Conservation (phyloP, 2,329 filamentous ascomycete genomes). For the Trichoderma sp. region DNA sequence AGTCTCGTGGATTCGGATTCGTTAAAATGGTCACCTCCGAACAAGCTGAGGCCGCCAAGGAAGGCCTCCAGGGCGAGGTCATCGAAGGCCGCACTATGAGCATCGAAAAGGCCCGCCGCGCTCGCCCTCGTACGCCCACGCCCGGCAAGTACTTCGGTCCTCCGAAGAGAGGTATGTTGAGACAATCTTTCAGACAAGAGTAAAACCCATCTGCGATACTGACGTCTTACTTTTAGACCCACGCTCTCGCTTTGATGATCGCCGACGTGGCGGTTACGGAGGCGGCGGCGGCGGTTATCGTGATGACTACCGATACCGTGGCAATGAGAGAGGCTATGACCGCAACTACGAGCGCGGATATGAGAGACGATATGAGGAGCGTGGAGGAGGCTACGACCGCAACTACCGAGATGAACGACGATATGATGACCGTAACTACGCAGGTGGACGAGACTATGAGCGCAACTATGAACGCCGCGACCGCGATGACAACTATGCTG, state of each 20-base stretch:
- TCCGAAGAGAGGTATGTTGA: slow-evolving; percentile 85
- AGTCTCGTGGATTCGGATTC: slow-evolving; percentile 98
- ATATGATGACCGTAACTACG: slow-evolving; percentile 52
- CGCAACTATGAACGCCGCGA: slow-evolving; percentile 60
- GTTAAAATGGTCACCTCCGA: slow-evolving; percentile 98
- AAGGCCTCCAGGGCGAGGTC: slow-evolving; percentile 90
- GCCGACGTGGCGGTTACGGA: slow-evolving; percentile 65
- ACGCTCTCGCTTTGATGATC: slow-evolving; percentile 60
- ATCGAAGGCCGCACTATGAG: slow-evolving; percentile 95
- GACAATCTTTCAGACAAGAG: slow-evolving; percentile 28
- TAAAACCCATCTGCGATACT: background rate
- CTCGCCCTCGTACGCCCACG: slow-evolving; percentile 91
- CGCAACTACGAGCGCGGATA: slow-evolving; percentile 52
- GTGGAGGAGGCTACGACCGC: slow-evolving; percentile 51
- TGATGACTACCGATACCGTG: slow-evolving; percentile 62
- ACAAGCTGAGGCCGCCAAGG: slow-evolving; percentile 94
- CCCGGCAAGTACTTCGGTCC: slow-evolving; percentile 99
- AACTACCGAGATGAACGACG: slow-evolving; percentile 54
- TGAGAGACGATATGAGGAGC: slow-evolving; percentile 47
- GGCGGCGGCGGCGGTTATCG: slow-evolving; percentile 51
- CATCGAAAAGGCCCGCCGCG: slow-evolving; percentile 98
- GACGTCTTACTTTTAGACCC: slow-evolving; percentile 38
- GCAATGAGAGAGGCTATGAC: slow-evolving; percentile 49
- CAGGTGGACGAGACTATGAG: slow-evolving; percentile 62
- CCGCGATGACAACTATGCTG: slow-evolving; percentile 46